phyloP scores from a whole-genome alignment of 139 green algal species.

The Astrephomene gubernaculifera region DNA sequence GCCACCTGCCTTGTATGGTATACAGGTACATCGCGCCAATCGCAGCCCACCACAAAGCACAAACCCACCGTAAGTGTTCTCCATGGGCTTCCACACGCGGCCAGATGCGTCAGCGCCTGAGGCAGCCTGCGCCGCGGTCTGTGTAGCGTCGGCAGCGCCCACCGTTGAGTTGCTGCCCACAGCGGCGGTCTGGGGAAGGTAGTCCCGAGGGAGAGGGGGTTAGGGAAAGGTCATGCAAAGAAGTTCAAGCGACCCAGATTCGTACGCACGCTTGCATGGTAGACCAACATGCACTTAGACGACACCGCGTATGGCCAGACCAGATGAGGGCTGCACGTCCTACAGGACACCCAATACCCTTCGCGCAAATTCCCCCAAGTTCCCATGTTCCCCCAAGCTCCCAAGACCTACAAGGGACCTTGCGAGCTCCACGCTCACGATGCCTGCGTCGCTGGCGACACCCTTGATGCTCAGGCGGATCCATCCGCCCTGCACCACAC shows the following conservation, averaged over 20 bases:
- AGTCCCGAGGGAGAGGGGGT: too few relatives aligned
- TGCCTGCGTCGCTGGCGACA: conserved; percentile 16
- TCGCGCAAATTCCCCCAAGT: too few relatives aligned
- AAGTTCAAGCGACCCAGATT: too few relatives aligned
- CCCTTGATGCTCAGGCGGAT: conserved; percentile 15
- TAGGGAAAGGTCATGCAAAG: too few relatives aligned
- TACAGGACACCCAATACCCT: too few relatives aligned
- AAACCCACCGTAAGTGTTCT: conserved; percentile 37
- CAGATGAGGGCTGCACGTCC: too few relatives aligned
- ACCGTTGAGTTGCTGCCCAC: conserved; percentile 28
- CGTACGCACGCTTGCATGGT: too few relatives aligned
- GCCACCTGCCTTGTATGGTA: too few relatives aligned
- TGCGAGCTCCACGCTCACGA: conserved; percentile 19
- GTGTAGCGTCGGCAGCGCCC: background rate
- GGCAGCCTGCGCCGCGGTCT: background rate
- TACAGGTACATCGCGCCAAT: too few relatives aligned
- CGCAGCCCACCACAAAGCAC: background rate
- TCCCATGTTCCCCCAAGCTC: too few relatives aligned
- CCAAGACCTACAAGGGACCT: background rate
- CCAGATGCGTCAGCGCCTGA: background rate
- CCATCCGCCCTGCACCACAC: conserved; percentile 34
- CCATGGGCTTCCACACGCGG: background rate
- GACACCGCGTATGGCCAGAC: too few relatives aligned
- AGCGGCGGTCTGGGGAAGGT: conserved; percentile 10
- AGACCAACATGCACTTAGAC: too few relatives aligned